phyloP scores from a whole-genome alignment of 441 rosid genomes.

The Pelargonium fulgidum region DNA sequence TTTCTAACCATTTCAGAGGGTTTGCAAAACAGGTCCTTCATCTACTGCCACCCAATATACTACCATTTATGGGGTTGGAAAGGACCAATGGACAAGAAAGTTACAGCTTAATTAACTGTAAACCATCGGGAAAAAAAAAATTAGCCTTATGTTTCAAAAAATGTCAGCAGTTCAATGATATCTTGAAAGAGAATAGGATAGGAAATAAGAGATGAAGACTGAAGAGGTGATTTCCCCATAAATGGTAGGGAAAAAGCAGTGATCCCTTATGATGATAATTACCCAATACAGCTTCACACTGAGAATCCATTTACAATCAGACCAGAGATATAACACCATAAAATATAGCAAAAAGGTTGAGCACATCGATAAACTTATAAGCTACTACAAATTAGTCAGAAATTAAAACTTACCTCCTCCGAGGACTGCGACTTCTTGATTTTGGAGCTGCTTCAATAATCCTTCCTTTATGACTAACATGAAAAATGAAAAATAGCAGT shows the following conservation, averaged over 20 bases:
- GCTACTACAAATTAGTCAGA: background rate
- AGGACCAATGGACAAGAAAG: background rate
- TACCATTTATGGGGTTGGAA: background rate
- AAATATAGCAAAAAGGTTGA: background rate
- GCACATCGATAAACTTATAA: background rate
- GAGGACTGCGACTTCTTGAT: constrained; percentile 52
- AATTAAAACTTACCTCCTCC: constrained; percentile 28
- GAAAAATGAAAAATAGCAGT: background rate
- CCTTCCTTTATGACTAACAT: constrained; percentile 45
- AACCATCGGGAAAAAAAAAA: no score
- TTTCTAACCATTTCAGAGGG: background rate
- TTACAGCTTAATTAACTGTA: no score
- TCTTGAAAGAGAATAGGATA: no score
- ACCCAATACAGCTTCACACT: background rate
- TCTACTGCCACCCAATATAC: no score
- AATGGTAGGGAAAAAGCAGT: no score
- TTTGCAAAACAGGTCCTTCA: background rate
- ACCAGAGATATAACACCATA: background rate
- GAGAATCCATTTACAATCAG: background rate
- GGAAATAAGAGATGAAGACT: no score
- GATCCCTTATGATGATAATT: background rate
- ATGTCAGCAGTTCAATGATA: no score
- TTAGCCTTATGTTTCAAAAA: no score
- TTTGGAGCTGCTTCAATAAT: constrained; percentile 39
- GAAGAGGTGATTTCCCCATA: no score